Base-by-base conservation (phyloP, 2,329 filamentous ascomycete genomes). In the Cladosporium austrohemisphaericum region DNA sequence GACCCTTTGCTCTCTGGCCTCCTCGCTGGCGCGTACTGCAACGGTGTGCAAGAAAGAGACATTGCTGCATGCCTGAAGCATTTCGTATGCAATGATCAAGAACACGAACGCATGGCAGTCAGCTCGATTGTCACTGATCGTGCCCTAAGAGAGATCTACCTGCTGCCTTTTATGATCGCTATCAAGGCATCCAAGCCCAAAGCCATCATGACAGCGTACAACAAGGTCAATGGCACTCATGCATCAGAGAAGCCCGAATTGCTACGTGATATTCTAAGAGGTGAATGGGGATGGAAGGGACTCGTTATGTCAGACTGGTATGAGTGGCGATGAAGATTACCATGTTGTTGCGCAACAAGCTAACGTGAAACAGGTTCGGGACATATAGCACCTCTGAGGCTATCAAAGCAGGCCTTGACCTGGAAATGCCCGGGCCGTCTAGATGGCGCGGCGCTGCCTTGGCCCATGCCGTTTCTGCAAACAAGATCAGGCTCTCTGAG, bases 41-140 rank as follows among this genome's bases (percentile, higher is more conserved):
- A 70, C 45, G 80, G 85, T 14, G 69, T 88, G 2, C 88, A 93
- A 62, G 82, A 84, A 20, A 83, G 81, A 53, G 83, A 85, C 1
- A 77, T 93, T 28, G 82, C 83, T 6, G 86, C 88, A 9, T 88
- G 87, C 0, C 82, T 91, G 57, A 93, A 93, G 72, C 88, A 85
- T 63, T 87, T 86, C 52, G 81, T 84, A 14, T 81, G 75, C n/a
- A 88, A 88, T 50, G 85, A 88, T 62, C 81, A 86, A 61, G 85
- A 88, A 64, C 86, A 84, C 0, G 71, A 82, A 60, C 76, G 84
- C 44, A 72, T 84, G 57, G 83, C 78, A 0, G 77, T 86, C 50
- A 76, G 86, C 64, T 81, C 81, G 1, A 68, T 80, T 20, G 74
- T 88, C 37, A 75, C 79, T 20, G 83, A 88, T 58, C 73, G 84